Conservation (phyloP, 2,329 filamentous ascomycete genomes). For the Mariannaea sp. region DNA sequence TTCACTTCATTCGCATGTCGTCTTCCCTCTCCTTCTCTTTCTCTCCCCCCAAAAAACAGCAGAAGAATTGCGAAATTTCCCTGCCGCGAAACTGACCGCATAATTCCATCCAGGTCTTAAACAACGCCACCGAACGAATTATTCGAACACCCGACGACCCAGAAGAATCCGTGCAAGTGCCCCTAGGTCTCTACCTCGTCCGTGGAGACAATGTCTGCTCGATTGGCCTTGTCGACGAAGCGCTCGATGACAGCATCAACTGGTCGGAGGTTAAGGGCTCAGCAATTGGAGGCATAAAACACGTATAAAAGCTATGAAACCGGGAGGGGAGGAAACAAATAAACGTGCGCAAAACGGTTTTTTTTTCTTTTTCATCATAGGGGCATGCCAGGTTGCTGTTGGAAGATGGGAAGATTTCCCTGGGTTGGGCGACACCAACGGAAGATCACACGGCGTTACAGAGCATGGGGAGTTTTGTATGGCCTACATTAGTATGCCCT, state of each 20-base stretch:
- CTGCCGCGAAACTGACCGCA: constrained; percentile 32
- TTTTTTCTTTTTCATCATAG: constrained; percentile 25
- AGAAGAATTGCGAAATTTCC: no score
- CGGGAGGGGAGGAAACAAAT: constrained; percentile 8
- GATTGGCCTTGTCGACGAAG: constrained; percentile 87
- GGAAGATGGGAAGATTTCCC: constrained; percentile 15
- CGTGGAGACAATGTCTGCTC: constrained; percentile 93
- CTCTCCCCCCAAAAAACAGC: no score
- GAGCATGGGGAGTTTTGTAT: constrained; percentile 33
- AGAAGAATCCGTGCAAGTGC: constrained; percentile 78
- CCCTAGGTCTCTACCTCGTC: constrained; percentile 88
- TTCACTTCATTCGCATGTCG: background rate
- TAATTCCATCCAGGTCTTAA: constrained; percentile 65
- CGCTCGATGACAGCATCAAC: constrained; percentile 86
- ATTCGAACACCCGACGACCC: constrained; percentile 85
- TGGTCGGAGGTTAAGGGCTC: constrained; percentile 89
- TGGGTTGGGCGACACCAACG: constrained; percentile 20
- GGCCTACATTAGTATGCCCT: constrained; percentile 1
- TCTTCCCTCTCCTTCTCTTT: background rate
- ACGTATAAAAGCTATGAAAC: constrained; percentile 49
- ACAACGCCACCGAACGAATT: constrained; percentile 83
- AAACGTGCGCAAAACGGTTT: background rate
- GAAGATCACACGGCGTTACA: constrained; percentile 35
- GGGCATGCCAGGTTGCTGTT: constrained; percentile 26
- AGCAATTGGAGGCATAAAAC: constrained; percentile 83